phyloP scores from a whole-genome alignment of 225 moss, liverwort and hornwort genomes.

The Takakia lepidozioides region DNA sequence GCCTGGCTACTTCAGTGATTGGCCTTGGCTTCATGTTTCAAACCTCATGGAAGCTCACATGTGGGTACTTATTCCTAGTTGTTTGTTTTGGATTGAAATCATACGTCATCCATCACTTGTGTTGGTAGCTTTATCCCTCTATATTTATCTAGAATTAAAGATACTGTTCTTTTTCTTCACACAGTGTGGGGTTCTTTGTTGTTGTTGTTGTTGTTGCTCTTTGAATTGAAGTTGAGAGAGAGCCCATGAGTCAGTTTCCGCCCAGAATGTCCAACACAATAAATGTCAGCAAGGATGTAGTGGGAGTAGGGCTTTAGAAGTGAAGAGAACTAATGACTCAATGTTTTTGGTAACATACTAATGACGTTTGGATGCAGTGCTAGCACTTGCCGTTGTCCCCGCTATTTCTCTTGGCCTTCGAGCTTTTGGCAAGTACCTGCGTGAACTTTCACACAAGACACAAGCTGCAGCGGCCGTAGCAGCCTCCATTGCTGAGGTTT shows the following conservation, averaged over 20 bases:
- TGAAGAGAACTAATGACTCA: too few species aligned
- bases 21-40: constrained; percentile 94
- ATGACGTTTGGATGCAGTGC: constrained; percentile 35
- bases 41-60: constrained; percentile 73
- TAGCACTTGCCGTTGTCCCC: constrained; percentile 85
- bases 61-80: constrained; percentile 40
- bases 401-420: constrained; percentile 87
- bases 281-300: not conserved
- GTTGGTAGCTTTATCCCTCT: too few species aligned
- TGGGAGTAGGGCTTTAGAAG: not conserved
- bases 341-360: not conserved
- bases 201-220: too few species aligned
- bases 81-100: too few species aligned
- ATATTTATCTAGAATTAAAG: too few species aligned
- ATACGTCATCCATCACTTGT: too few species aligned
- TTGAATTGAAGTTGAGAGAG: too few species aligned
- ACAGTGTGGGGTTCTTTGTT: too few species aligned
- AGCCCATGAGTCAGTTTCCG: too few species aligned
- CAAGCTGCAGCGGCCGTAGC: constrained; percentile 92
- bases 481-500: constrained; percentile 94
- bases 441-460: constrained; percentile 92
- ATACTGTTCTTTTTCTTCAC: too few species aligned
- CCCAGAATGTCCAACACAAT: not conserved
- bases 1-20: constrained; percentile 80
- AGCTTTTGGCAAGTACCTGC: constrained; percentile 80